Conservation (phyloP, 371 early-diverging fungal species). For the Rhizopus arrhizus region DNA sequence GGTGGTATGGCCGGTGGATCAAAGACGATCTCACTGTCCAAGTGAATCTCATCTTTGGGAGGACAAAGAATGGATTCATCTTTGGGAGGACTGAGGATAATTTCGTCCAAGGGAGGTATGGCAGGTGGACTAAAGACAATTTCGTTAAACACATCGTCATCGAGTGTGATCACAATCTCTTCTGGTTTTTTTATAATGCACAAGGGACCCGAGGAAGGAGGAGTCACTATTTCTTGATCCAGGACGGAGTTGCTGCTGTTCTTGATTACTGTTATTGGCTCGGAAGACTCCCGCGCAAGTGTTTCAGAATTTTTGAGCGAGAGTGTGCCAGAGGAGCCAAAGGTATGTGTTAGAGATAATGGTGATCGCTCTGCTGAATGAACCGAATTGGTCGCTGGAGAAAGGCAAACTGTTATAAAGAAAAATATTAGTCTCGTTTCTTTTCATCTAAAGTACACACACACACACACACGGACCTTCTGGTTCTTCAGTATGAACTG, state of each 20-base stretch:
- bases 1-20: background rate
- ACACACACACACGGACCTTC: too few species aligned
- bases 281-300: background rate
- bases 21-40: too few species aligned
- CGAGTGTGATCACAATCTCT: background rate
- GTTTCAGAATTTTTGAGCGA: constrained; percentile 3
- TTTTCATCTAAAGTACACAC: too few species aligned
- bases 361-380: background rate
- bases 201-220: background rate
- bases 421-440: too few species aligned
- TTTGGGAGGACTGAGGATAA: background rate
- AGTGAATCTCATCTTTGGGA: too few species aligned
- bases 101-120: background rate
- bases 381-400: too few species aligned
- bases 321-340: background rate
- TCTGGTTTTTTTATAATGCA: background rate
- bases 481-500: too few species aligned
- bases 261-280: background rate
- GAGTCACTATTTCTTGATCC: background rate
- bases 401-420: too few species aligned
- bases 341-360: background rate
- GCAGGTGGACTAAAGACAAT: background rate
- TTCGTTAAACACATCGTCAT: background rate
- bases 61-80: background rate
- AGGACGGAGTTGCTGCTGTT: background rate